Base-by-base conservation (phyloP, 176 grass and related monocot genomes). In the Oryza coarctata region DNA sequence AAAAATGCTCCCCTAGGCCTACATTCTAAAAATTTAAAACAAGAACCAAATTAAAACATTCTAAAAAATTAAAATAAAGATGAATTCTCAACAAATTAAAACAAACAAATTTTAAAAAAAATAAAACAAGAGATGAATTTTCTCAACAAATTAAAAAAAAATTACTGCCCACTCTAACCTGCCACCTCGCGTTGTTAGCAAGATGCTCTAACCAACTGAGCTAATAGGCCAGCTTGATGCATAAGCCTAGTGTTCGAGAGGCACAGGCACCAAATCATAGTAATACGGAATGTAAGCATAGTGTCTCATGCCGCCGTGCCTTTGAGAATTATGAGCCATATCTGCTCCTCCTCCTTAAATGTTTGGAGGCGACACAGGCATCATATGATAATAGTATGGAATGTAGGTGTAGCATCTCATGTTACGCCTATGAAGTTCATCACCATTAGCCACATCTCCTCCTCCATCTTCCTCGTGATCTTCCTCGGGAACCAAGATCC, bases 151-250 rank as follows among this genome's bases (percentile, higher is more conserved):
- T 9, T 2, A 26, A 12, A 22, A 67, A 34, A 36, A 9, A n/a
- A 9, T 15, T 58, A 5, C 92, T 86, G 88, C 94, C 94, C 68
- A 96, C 85, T 93, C 86, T 88, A 96, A 96, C 88, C 91, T 92
- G 85, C 76, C 82, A 94, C 85, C 87, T 94, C 91, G 87, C 89
- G 85, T 91, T 97, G 94, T 97, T 97, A 94, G 91, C 89, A 91
- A 84, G 83, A 93, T 86, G 88, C 83, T 93, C 90, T 97, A 63
- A 88, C 80, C 80, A 79, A 1, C 77, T 87, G 73, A 78, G 65
- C 57, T 78, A 72, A 69, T 87, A 87, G 86, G 87, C 83, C 87
- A n/a, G 4, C 1, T 27, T 35, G 9, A 12, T n/a, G n/a, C n/a
- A n/a, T n/a, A n/a, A n/a, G n/a, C n/a, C n/a, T n/a, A n/a, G n/a